These are phyloP conservation scores for Alnus rubra DNA, from an alignment of 306 rosid species.

Conservation along the genomic window DNA sequence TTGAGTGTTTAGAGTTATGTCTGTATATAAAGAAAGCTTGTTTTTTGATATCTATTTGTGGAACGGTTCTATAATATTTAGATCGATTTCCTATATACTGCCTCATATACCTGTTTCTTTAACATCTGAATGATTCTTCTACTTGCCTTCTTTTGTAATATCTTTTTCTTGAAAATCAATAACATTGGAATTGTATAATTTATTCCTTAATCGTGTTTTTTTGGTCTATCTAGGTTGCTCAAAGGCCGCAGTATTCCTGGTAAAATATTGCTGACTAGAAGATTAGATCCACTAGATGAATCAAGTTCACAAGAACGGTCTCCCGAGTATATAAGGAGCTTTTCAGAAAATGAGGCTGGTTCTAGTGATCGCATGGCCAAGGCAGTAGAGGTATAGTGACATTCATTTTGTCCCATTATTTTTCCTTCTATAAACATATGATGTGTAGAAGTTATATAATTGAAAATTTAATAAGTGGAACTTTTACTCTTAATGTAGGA, in stretches of 20 bases:
- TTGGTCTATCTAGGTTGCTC: conserved; percentile 60
- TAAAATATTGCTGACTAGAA: conserved; percentile 73
- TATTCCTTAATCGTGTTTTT: neutral
- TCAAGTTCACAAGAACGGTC: conserved; percentile 43
- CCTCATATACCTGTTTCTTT: neutral
- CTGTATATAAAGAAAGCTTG: neutral
- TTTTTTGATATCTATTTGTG: neutral
- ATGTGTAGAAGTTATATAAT: neutral
- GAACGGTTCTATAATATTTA: neutral
- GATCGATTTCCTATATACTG: neutral
- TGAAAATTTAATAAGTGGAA: conserved; percentile 1
- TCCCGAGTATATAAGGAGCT: conserved; percentile 56
- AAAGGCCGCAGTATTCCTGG: conserved; percentile 96
- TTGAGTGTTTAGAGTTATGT: neutral
- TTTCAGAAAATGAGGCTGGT: conserved; percentile 57
- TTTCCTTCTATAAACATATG: neutral
- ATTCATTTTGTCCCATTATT: neutral
- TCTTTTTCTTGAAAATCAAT: neutral
- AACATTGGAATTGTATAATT: neutral
- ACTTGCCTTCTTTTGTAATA: neutral
- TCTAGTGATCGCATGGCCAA: conserved; percentile 57
- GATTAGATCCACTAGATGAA: conserved; percentile 46
- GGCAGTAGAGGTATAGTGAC: conserved; percentile 49
- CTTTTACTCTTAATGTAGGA: conserved; percentile 55
- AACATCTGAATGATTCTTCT: neutral